Evolutionary conservation across 1,284 basidiomycete genomes (phyloP), one percentile per base, ranked within the genome.

Genomic region (Salmacisia buchloeana): DNA sequence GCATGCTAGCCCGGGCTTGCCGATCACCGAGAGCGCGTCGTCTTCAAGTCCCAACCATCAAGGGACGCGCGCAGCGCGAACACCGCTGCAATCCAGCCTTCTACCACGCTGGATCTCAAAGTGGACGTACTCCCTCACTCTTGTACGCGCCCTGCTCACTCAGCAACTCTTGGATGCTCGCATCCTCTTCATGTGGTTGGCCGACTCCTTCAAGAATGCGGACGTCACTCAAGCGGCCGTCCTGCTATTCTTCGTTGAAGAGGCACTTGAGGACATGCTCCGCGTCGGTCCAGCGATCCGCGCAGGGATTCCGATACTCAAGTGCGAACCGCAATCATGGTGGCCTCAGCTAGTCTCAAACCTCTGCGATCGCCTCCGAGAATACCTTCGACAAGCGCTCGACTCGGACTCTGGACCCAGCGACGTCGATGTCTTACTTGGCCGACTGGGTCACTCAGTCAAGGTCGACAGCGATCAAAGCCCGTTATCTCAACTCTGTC

Each of bases 171-270:
- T 97, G 25, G 92, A 96, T 69, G 86, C 87, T 58, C 84, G 86
- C 23, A 86, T 88, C 0, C 89, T 94, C 75, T 84, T 92, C 10
- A 83, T 84, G 6, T 97, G 93, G 92, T 82, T 94, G 52, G 86
- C 91, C 13, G 87, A 91, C 61, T 88, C 89, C 71, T 85, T 94
- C 82, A 78, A 81, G 6, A 82, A 83, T 0, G 88, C 88, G 69
- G 92, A 93, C 78, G 83, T 92, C 21, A 90, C 91, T 1, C 92
- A 96, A 80, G 84, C 89, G 5, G 88, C 88, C 0, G 94, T 96
- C 73, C 82, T 94, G 12, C 85, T 86, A 7, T 85, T 88, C 58
- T 81, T 96, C 18, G 85, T 86, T 3, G 78, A 61, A 21, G 56
- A 62, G 7, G 59, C 36, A n/a, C 52, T 57, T 1, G 59, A 60